Base-by-base conservation (phyloP, 495 filamentous ascomycete species). In the Tuber borchii region DNA sequence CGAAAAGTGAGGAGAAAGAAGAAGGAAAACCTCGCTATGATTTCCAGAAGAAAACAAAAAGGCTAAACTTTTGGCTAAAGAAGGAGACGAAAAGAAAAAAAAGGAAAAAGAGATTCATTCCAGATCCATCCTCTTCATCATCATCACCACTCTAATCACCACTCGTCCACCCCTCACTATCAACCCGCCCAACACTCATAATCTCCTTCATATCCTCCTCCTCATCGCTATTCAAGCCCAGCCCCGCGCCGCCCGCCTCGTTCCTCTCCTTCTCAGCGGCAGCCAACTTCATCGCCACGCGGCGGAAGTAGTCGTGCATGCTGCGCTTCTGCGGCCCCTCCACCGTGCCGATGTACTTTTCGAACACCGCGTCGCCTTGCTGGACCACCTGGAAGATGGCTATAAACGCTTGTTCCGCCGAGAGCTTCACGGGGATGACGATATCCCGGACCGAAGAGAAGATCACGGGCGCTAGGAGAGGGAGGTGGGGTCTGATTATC, bases 281-380 rank as follows among this genome's bases (percentile, higher is more conserved):
- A 2, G 90, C 94, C 31, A 98, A 84, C 79, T 94, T 88, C 74
- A 97, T 84, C 20, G 92, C 93, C 68, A 98, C 90, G 22, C 96
- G 88, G 87, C 97, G 97, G 86, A 98, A 98, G 85, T 99, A 99
- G 81, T 99, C 95, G 69, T 91, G 89, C 93, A 98, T 97, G 83
- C 92, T 94, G 74, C 95, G 86, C 87, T 96, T 96, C 44, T 88
- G 81, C 39, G 71, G 85, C 79, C 31, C 90, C 88, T 46, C 88
- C 85, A 20, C 87, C 14, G 76, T 88, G 7, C 88, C 85, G 83
- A 98, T 90, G 81, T 93, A 99, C 86, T 93, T 93, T 74, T 99
- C 95, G 80, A 97, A 98, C 37, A 97, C 90, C 76, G 90, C 90
- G 56, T 86, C 87, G 78, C 97, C 95, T 74, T 91, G 89, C 42